These are phyloP conservation scores for Meira miltonrushii DNA, from an alignment of 1,284 basidiomycete species.

Conservation along the genomic window DNA sequence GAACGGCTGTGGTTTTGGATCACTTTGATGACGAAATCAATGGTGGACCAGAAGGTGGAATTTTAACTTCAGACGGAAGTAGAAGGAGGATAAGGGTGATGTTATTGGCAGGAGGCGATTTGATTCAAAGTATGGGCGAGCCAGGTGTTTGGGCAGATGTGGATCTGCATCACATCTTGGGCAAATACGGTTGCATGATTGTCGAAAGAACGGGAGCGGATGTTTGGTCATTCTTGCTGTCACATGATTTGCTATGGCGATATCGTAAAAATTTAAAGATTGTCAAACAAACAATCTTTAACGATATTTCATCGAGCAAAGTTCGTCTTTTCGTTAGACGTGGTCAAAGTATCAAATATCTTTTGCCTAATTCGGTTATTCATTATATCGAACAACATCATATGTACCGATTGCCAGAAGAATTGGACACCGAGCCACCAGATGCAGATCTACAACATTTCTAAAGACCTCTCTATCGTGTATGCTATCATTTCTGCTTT, in stretches of 20 bases:
- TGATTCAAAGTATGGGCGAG: slow-evolving; percentile 96
- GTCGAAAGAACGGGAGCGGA: slow-evolving; percentile 91
- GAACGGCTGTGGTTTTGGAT: slow-evolving; percentile 90
- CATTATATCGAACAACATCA: slow-evolving; percentile 85
- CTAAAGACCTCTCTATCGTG: neutral
- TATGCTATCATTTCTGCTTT: no score
- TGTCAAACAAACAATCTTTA: slow-evolving; percentile 83
- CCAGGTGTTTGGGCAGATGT: slow-evolving; percentile 95
- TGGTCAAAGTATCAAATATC: slow-evolving; percentile 87
- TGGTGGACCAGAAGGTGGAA: slow-evolving; percentile 53
- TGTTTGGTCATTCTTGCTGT: slow-evolving; percentile 63
- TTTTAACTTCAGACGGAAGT: slow-evolving; percentile 39
- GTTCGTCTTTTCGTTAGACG: slow-evolving; percentile 74
- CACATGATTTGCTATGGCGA: slow-evolving; percentile 59
- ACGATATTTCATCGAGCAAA: slow-evolving; percentile 78
- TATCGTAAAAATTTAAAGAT: slow-evolving; percentile 79
- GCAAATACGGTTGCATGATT: slow-evolving; percentile 87
- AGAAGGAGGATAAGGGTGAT: slow-evolving; percentile 62
- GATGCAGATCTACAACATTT: slow-evolving; percentile 11
- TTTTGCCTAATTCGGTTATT: slow-evolving; percentile 83
- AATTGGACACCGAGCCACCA: slow-evolving; percentile 9
- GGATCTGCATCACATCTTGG: slow-evolving; percentile 93
- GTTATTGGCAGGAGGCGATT: slow-evolving; percentile 91
- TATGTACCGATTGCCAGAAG: slow-evolving; percentile 27
- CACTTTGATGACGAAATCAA: slow-evolving; percentile 90